phyloP scores from a whole-genome alignment of 495 filamentous ascomycete genomes.

The Aspergillus carlsbadensis region DNA sequence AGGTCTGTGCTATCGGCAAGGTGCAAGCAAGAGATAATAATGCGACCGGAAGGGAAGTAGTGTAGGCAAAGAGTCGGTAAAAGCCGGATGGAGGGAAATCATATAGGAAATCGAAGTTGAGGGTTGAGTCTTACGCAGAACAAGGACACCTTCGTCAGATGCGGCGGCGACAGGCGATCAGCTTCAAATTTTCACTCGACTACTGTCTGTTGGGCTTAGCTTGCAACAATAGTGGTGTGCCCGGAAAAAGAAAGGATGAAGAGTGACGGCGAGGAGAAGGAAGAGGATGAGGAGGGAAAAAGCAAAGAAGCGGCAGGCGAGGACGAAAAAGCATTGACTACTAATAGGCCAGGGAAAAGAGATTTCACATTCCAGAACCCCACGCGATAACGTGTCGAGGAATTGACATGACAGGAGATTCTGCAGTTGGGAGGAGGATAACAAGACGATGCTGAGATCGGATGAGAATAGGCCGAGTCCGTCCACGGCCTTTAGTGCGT shows the following conservation, averaged over 20 bases:
- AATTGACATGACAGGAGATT: background rate
- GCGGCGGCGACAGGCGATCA: slow-evolving; percentile 3
- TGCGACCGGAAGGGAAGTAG: background rate
- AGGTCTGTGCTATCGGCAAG: background rate
- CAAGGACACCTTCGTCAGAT: background rate
- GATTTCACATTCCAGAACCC: slow-evolving; percentile 8
- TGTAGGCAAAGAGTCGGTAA: background rate
- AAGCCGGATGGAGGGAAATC: slow-evolving; percentile 5
- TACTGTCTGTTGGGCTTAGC: slow-evolving; percentile 6
- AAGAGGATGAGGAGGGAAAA: slow-evolving; percentile 7
- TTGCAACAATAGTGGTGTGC: slow-evolving; percentile 2
- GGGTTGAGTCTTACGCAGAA: background rate
- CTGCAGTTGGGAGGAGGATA: background rate
- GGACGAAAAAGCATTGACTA: background rate
- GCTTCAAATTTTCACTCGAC: slow-evolving; percentile 5
- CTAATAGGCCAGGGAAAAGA: background rate
- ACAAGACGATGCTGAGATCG: background rate
- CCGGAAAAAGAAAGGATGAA: slow-evolving; percentile 13
- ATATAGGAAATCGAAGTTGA: slow-evolving; percentile 7
- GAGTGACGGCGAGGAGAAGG: background rate
- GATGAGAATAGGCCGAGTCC: slow-evolving; percentile 2
- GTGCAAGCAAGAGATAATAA: background rate
- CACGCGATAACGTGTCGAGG: slow-evolving; percentile 11
- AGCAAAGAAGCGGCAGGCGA: background rate
- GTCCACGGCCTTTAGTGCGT: background rate